A percentile compares a stretch with the other conserved stretches of the same genome.
phyloP scores from a whole-genome alignment of 768 basidiomycete species.

The Suillus subluteus region DNA sequence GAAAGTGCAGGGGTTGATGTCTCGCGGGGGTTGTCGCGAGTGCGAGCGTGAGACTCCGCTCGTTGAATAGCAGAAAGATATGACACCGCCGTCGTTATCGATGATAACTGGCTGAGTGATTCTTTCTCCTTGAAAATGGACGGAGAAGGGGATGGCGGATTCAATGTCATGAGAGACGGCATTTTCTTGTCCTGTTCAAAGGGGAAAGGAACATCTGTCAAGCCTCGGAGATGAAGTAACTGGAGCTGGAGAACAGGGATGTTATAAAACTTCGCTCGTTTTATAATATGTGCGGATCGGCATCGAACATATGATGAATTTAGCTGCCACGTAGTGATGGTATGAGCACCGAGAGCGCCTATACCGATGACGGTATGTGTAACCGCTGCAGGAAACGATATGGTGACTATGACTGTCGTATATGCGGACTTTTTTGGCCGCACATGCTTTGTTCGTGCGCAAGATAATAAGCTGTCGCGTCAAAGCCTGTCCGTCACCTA shows the following conservation, averaged over 20 bases:
- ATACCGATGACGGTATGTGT: neutral
- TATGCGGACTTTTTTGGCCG: neutral
- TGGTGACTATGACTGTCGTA: neutral
- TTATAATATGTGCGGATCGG: neutral
- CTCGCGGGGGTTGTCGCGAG: neutral
- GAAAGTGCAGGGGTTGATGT: neutral
- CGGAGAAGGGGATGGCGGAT: neutral
- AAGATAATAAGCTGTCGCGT: neutral
- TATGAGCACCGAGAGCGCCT: neutral
- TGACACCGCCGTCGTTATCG: neutral
- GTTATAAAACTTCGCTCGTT: neutral
- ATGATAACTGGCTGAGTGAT: neutral
- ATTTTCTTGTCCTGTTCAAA: neutral
- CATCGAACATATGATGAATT: neutral
- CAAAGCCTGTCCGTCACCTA: neutral
- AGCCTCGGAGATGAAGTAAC: neutral
- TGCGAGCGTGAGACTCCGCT: neutral
- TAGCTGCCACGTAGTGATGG: neutral
- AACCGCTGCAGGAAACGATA: neutral
- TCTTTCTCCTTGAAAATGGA: neutral
- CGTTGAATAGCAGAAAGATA: neutral
- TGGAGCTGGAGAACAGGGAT: neutral
- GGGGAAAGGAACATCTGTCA: neutral
- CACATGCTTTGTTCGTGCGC: neutral
- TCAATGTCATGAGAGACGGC: neutral